phyloP scores from a whole-genome alignment of 768 basidiomycete genomes.

The Pleurotus djamor region DNA sequence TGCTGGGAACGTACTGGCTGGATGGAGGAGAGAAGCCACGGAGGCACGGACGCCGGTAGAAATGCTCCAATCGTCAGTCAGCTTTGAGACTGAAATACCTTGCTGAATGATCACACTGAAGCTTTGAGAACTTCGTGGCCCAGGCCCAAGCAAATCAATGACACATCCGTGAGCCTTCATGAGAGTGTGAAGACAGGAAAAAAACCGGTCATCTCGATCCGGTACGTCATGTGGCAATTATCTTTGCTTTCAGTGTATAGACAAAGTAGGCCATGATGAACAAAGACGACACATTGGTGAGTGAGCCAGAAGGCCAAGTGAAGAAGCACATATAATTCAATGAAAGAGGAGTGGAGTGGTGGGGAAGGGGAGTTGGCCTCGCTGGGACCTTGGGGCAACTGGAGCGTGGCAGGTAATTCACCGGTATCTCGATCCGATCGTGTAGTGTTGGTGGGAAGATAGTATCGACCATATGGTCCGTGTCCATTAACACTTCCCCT shows the following conservation, averaged over 20 bases:
- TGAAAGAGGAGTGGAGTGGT: background rate
- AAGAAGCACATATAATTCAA: background rate
- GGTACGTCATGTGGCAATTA: background rate
- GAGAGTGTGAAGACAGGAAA: background rate
- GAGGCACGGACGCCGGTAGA: background rate
- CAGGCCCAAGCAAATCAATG: background rate
- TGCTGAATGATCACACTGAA: too few relatives aligned
- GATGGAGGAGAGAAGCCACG: background rate
- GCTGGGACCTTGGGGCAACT: background rate
- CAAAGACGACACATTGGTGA: too few relatives aligned
- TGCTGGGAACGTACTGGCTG: background rate
- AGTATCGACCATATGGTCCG: constrained; percentile 4
- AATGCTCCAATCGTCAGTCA: background rate
- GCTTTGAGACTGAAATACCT: too few relatives aligned
- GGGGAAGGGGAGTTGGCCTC: background rate
- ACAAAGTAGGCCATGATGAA: too few relatives aligned
- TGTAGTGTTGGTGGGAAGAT: constrained; percentile 5
- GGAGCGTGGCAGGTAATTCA: background rate
- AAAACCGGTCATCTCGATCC: constrained; percentile 9
- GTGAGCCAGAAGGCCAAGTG: too few relatives aligned
- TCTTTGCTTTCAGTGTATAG: background rate
- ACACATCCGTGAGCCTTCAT: background rate
- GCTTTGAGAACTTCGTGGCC: background rate
- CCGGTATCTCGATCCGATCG: constrained; percentile 9
- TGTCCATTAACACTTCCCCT: background rate